A percentile compares a stretch with the other conserved stretches of the same genome.
phyloP scores from a whole-genome alignment of 176 grass and related monocot species.

The Oryza glaberrima region DNA sequence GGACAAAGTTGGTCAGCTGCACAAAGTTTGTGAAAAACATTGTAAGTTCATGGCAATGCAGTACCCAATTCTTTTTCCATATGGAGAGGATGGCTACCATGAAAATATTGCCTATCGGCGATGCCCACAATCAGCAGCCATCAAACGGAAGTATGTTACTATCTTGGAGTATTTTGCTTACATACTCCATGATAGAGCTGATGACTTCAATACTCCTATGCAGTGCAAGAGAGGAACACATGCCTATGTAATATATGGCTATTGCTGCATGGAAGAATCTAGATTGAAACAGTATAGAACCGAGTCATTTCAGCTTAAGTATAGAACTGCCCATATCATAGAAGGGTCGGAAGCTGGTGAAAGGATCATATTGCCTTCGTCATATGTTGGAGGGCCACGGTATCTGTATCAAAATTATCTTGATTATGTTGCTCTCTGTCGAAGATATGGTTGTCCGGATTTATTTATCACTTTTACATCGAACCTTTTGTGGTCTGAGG shows the following conservation, averaged over 20 bases:
- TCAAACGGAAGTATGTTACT: not conserved
- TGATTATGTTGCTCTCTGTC: not conserved
- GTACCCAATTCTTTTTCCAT: not conserved
- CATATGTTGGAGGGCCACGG: not conserved
- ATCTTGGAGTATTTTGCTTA: not conserved
- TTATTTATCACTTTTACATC: not conserved
- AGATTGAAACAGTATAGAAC: not conserved
- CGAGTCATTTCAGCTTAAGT: not conserved
- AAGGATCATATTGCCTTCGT: not conserved
- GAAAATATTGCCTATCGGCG: no score
- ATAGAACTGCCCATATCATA: not conserved
- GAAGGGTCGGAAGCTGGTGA: not conserved
- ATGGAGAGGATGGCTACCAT: not conserved
- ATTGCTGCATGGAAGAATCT: not conserved
- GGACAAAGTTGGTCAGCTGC: not conserved
- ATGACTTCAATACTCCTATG: not conserved
- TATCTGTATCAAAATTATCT: not conserved
- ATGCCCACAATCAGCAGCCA: not conserved
- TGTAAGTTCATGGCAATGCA: constrained; percentile 22
- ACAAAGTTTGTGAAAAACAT: not conserved
- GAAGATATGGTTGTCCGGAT: constrained; percentile 1
- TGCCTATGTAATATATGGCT: not conserved
- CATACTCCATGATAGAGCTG: not conserved
- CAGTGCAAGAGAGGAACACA: not conserved
- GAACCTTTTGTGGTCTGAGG: not conserved